A percentile compares a stretch with the other conserved stretches of the same genome.
These are phyloP conservation scores for Carpinus viminea DNA, from an alignment of 306 rosid species.

Conservation along the genomic window DNA sequence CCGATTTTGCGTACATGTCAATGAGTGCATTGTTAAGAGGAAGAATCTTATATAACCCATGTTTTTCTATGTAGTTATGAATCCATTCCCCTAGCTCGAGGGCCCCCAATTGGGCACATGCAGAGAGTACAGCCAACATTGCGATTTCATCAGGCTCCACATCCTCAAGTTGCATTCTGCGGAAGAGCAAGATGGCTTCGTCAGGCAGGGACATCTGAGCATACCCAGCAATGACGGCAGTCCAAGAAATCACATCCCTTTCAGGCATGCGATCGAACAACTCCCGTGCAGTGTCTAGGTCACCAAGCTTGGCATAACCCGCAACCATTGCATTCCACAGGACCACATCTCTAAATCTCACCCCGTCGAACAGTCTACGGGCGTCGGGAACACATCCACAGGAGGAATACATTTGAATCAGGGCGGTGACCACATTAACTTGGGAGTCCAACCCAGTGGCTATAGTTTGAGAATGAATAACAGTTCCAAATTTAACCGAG, in stretches of 20 bases:
- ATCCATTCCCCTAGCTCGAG: conserved; percentile 66
- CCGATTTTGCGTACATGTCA: conserved; percentile 78
- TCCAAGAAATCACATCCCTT: conserved; percentile 63
- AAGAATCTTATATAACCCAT: conserved; percentile 37
- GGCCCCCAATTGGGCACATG: conserved; percentile 72
- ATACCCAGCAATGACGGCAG: conserved; percentile 54
- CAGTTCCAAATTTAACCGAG: conserved; percentile 33
- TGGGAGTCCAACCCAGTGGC: conserved; percentile 41
- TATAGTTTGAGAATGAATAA: conserved; percentile 53
- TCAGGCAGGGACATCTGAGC: conserved; percentile 40
- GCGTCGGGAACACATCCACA: conserved; percentile 44
- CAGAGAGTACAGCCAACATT: conserved; percentile 63
- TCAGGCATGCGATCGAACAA: conserved; percentile 61
- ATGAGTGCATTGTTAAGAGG: conserved; percentile 60
- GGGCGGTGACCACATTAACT: conserved; percentile 35
- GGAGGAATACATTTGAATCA: conserved; percentile 59
- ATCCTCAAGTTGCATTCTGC: conserved; percentile 53
- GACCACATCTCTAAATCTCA: conserved; percentile 19
- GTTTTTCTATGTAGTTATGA: conserved; percentile 51
- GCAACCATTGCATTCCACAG: conserved; percentile 63
- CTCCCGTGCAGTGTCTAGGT: conserved; percentile 44
- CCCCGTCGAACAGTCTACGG: conserved; percentile 52
- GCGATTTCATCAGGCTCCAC: conserved; percentile 65
- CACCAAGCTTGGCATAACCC: conserved; percentile 55
- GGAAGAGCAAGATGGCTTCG: conserved; percentile 55